Evolutionary conservation across 140 eudicot species (phyloP), one percentile per base, ranked within the genome.

Genomic region (Oenanthe javanica): DNA sequence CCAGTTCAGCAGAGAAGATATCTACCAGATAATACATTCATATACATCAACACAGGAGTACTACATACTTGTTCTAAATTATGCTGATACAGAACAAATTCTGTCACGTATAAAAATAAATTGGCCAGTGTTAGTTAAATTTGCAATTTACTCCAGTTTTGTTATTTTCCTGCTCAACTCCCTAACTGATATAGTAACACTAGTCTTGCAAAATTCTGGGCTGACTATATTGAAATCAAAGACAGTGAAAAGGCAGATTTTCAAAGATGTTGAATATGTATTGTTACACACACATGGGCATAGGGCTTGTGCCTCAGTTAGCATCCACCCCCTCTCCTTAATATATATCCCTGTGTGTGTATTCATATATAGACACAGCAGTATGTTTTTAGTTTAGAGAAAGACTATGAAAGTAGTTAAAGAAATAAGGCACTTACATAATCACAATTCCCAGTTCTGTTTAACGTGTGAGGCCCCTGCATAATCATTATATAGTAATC

Each of bases 381-480:
- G 76, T 51, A 49, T 19, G 78, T 12, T n/a, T 72, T 70, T 46
- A 19, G n/a, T 59, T 63, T 52, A 11, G 9, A 66, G 13, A 46
- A 59, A 42, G 72, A 79, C 71, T 57, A 49, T 51, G 45, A 78
- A 77, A 69, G 52, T 81, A 72, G 50, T 69, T 11, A 63, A 6
- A 31, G 9, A 79, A 47, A 47, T 73, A 21, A 75, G 79, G 77
- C 47, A 87, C 98, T 91, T 78, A 91, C 98, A 86, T 89, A 93
- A 85, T 89, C 80, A 80, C 98, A 93, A 3, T 19, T 31, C 52
- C 94, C 97, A 42, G 66, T 76, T 57, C 55, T 83, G 79, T 84
- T 85, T 43, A 93, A 77, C 55, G 87, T 86, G 81, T 74, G 75
- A 49, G 98, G 98, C 78, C 87, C 96, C 98, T 94, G 92, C 51